phyloP scores from a whole-genome alignment of 1,284 basidiomycete genomes.

The Ceratobasidium sp. region DNA sequence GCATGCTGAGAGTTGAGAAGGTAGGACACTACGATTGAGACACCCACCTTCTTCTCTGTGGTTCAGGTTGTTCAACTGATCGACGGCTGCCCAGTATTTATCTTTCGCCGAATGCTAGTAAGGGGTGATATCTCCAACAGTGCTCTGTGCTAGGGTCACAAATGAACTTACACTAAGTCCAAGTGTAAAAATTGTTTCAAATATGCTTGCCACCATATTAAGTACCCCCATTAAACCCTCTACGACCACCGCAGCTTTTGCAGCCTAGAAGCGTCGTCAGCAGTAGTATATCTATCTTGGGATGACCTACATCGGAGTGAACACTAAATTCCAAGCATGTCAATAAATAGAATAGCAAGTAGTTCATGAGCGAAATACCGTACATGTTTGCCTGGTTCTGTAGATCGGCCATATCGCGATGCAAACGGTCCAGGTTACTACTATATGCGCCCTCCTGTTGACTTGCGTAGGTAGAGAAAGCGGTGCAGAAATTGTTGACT shows the following conservation, averaged over 20 bases:
- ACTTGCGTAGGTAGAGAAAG: not conserved
- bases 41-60: too few relatives aligned
- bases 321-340: not conserved
- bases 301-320: not conserved
- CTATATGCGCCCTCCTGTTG: conserved; percentile 4
- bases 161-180: conserved; percentile 17
- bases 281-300: not conserved
- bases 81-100: too few relatives aligned
- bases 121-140: too few relatives aligned
- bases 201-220: not conserved
- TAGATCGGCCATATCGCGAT: conserved; percentile 1
- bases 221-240: conserved; percentile 12
- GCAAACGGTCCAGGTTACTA: not conserved
- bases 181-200: conserved; percentile 12
- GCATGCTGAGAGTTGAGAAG: too few relatives aligned
- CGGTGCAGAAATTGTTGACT: not conserved
- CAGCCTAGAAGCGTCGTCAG: conserved; percentile 6
- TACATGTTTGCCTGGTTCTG: conserved; percentile 1
- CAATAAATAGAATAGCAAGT: not conserved
- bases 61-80: too few relatives aligned
- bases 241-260: not conserved
- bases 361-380: not conserved
- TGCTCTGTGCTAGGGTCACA: too few relatives aligned
- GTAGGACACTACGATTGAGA: too few relatives aligned
- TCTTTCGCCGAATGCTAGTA: too few relatives aligned